A percentile compares a stretch with the other conserved stretches of the same genome.
phyloP scores from a whole-genome alignment of 2,329 filamentous ascomycete species.

The Aciculosporium take region DNA sequence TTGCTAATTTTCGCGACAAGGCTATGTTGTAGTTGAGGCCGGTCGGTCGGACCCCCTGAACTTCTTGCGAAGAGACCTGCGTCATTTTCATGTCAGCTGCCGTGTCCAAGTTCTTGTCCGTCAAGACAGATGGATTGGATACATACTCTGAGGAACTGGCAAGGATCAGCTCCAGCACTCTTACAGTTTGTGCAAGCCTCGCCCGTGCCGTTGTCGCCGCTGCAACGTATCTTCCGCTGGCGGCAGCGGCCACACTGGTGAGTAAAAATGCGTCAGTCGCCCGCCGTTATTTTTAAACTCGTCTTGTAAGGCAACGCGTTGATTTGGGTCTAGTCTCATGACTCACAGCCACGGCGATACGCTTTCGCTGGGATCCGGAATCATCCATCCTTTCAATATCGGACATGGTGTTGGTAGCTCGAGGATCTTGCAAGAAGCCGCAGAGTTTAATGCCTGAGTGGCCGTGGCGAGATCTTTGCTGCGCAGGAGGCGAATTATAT shows the following conservation, averaged over 20 bases:
- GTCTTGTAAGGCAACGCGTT: background rate
- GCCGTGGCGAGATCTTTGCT: background rate
- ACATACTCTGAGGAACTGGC: constrained; percentile 67
- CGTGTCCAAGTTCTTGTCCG: background rate
- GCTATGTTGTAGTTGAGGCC: constrained; percentile 17
- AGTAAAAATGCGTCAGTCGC: background rate
- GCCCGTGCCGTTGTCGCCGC: constrained; percentile 67
- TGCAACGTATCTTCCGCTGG: constrained; percentile 90
- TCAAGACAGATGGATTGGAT: background rate
- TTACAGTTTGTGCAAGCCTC: constrained; percentile 72
- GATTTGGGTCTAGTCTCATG: background rate
- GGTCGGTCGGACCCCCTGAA: constrained; percentile 13
- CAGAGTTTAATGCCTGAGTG: background rate
- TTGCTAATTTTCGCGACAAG: constrained; percentile 18
- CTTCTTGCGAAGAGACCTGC: constrained; percentile 20
- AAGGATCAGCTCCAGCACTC: constrained; percentile 53
- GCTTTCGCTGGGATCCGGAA: constrained; percentile 34
- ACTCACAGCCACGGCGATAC: constrained; percentile 46
- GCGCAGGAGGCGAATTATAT: constrained; percentile 1
- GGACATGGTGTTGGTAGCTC: background rate
- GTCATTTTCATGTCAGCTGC: background rate
- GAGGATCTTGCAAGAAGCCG: background rate
- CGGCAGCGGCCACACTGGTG: constrained; percentile 73
- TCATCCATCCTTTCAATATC: constrained; percentile 17
- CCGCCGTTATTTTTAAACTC: constrained; percentile 6